These are phyloP conservation scores for Phaeosphaeriaceae sp. DNA, from an alignment of 2,329 filamentous ascomycete genomes.

Conservation along the genomic window DNA sequence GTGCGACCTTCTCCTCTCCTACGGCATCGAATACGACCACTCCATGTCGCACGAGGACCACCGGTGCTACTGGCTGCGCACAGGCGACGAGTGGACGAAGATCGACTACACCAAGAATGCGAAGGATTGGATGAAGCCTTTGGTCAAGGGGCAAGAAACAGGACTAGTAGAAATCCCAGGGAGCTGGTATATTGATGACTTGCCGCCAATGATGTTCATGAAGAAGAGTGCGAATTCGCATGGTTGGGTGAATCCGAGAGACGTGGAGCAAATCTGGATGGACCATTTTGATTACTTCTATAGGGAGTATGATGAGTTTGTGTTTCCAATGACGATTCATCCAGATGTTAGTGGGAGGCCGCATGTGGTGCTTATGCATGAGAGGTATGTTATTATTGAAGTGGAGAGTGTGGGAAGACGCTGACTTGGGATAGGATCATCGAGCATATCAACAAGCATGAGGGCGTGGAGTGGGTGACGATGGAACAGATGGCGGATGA, in stretches of 20 bases:
- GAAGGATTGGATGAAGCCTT: constrained; percentile 72
- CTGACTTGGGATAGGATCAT: constrained; percentile 58
- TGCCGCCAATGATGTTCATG: constrained; percentile 76
- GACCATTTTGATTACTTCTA: constrained; percentile 79
- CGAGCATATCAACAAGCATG: constrained; percentile 71
- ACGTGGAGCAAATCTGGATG: constrained; percentile 71
- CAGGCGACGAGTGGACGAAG: constrained; percentile 71
- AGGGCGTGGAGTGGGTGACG: constrained; percentile 71
- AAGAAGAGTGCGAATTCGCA: constrained; percentile 72
- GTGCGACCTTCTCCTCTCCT: constrained; percentile 69
- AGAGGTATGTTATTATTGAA: constrained; percentile 58
- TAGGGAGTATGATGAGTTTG: constrained; percentile 77
- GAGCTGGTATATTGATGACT: constrained; percentile 68
- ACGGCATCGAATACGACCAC: constrained; percentile 76
- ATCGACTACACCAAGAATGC: constrained; percentile 72
- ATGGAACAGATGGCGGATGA: constrained; percentile 77
- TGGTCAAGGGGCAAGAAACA: constrained; percentile 66
- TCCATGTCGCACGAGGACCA: constrained; percentile 72
- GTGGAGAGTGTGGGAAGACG: background rate
- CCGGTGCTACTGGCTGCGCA: constrained; percentile 69
- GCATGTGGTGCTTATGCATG: constrained; percentile 77
- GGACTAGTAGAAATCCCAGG: constrained; percentile 73
- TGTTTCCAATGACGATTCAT: constrained; percentile 80
- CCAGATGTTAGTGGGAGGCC: constrained; percentile 71
- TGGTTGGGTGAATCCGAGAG: constrained; percentile 65